Evolutionary conservation across 108 stramenopile genomes (phyloP).

Genomic region (Skeletonema costatum): DNA sequence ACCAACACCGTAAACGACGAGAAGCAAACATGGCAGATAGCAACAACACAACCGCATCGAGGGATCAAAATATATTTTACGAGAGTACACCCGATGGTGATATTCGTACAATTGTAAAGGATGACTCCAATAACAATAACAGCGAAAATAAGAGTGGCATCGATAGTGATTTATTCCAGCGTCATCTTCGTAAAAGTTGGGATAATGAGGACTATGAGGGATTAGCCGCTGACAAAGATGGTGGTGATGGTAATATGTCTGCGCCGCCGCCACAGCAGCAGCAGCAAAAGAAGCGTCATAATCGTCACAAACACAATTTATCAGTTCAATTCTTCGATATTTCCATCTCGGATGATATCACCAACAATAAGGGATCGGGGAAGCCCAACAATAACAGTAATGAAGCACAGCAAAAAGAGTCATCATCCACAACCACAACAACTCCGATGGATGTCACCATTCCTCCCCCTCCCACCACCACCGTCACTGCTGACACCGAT

Average conservation of each 20-base stretch:
- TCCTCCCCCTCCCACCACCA: not conserved
- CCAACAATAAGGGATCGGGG: not conserved
- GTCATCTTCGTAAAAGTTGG: slow-evolving; percentile 12
- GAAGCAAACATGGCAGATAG: not conserved
- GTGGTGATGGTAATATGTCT: not conserved
- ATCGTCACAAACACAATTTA: slow-evolving; percentile 20
- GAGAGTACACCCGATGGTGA: slow-evolving; percentile 21
- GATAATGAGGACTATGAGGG: not conserved
- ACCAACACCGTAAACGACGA: too few relatives aligned
- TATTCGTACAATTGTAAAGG: slow-evolving; percentile 8
- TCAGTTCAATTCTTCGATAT: slow-evolving; percentile 21
- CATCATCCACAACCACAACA: not conserved
- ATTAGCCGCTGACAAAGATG: not conserved
- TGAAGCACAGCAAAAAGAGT: not conserved
- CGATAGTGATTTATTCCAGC: not conserved
- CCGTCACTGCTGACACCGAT: not conserved
- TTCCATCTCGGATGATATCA: slow-evolving; percentile 18
- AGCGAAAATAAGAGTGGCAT: not conserved
- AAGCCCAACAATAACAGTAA: too few relatives aligned
- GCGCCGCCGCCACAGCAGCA: not conserved
- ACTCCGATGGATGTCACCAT: not conserved
- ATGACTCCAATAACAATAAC: not conserved
- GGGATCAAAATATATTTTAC: slow-evolving; percentile 5
- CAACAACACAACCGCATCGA: not conserved
- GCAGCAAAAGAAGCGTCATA: too few relatives aligned